Conservation (phyloP, 202 grass and related monocot genomes). For the Schoenoplectus triqueter region DNA sequence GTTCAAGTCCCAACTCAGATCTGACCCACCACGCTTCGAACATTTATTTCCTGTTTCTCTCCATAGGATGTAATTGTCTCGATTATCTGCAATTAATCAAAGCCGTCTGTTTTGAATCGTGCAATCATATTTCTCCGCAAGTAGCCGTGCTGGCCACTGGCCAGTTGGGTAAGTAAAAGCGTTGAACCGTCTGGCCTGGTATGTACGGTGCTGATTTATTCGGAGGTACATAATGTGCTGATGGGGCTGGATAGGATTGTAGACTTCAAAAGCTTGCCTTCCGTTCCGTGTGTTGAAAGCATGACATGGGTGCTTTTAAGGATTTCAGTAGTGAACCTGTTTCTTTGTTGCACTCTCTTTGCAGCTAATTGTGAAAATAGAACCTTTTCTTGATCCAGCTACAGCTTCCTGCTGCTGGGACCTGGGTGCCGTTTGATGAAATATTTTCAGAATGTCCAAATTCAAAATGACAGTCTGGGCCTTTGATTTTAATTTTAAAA, state of each 20-base stretch:
- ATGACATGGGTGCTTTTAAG: not conserved
- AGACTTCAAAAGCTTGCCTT: not conserved
- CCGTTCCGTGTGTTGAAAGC: not conserved
- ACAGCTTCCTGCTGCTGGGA: not conserved
- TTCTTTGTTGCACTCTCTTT: not conserved
- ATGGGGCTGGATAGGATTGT: not conserved
- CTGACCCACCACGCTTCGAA: conserved; percentile 50
- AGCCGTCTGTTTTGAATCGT: not conserved
- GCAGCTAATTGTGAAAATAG: not conserved
- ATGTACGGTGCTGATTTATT: not conserved
- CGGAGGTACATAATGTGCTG: not conserved
- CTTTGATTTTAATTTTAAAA: too few species aligned
- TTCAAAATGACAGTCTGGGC: too few species aligned
- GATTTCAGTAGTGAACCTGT: not conserved
- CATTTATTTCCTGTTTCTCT: not conserved
- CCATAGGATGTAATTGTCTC: not conserved
- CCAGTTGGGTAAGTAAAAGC: too few species aligned
- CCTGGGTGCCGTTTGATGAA: not conserved
- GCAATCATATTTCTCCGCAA: too few species aligned
- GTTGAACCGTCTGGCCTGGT: not conserved
- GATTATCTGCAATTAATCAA: not conserved
- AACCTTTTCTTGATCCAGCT: not conserved
- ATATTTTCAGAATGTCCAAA: not conserved
- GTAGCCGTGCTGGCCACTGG: too few species aligned
- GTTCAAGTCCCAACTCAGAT: conserved; percentile 36